Evolutionary conservation across 2,329 filamentous ascomycete genomes (phyloP).

Genomic region (Fragosphaeria purpurea): DNA sequence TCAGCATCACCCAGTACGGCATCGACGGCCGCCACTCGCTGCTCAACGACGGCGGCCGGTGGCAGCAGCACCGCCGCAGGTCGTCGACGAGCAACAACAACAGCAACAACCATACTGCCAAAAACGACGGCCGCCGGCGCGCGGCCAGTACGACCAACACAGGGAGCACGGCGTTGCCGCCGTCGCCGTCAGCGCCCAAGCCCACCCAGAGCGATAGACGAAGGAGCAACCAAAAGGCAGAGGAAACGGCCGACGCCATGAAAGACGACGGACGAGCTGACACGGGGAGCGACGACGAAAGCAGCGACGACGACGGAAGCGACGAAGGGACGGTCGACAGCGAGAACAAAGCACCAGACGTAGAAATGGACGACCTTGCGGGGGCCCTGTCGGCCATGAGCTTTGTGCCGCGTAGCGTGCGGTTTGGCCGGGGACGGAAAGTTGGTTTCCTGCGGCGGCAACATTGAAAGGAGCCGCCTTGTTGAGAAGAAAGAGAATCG

Average conservation of each 20-base stretch:
- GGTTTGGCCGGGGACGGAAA: constrained; percentile 50
- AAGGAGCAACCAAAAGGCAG: not conserved
- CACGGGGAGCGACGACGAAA: no score
- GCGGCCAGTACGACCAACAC: constrained; percentile 1
- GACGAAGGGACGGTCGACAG: not conserved
- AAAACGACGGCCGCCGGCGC: constrained; percentile 16
- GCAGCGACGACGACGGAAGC: not conserved
- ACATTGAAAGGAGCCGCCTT: not conserved
- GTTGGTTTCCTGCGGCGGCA: constrained; percentile 43
- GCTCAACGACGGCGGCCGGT: constrained; percentile 44
- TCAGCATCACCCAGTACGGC: constrained; percentile 77
- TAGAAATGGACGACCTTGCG: constrained; percentile 48
- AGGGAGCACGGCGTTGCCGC: not conserved
- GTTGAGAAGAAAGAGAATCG: no score
- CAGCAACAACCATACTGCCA: constrained; percentile 2
- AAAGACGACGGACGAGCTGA: not conserved
- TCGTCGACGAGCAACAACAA: constrained; percentile 31
- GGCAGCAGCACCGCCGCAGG: constrained; percentile 30
- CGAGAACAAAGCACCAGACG: constrained; percentile 7
- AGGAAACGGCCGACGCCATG: not conserved
- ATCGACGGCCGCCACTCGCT: constrained; percentile 77
- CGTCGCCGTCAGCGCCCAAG: not conserved
- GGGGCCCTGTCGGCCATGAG: constrained; percentile 61
- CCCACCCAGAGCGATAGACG: not conserved
- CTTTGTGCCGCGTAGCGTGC: constrained; percentile 58